These are phyloP conservation scores for Dendrobium nobile DNA, from an alignment of 106 monocot species.

Conservation along the genomic window DNA sequence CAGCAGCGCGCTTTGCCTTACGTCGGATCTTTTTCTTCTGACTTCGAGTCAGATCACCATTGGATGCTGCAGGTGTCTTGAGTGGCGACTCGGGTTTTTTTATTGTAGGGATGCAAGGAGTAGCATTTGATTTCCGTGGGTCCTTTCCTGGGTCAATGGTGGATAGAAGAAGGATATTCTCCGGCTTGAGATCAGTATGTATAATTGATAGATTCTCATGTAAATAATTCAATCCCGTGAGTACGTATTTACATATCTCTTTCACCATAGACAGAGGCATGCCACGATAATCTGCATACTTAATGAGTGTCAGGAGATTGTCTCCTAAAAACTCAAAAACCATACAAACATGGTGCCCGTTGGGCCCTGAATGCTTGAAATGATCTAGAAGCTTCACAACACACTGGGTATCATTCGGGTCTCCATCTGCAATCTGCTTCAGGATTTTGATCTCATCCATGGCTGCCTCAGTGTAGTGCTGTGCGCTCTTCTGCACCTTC, in stretches of 20 bases:
- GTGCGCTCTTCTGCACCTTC: slow-evolving; percentile 99
- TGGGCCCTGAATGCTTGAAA: slow-evolving; percentile 97
- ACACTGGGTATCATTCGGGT: slow-evolving; percentile 59
- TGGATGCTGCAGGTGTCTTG: slow-evolving; percentile 9
- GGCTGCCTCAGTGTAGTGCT: slow-evolving; percentile 96
- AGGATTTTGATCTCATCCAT: slow-evolving; percentile 99
- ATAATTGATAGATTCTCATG: slow-evolving; percentile 84
- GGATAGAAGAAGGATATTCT: slow-evolving; percentile 78
- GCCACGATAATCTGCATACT: slow-evolving; percentile 84
- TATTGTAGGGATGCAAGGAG: slow-evolving; percentile 32
- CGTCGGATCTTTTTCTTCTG: slow-evolving; percentile 93
- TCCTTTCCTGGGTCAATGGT: slow-evolving; percentile 79
- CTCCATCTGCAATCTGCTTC: slow-evolving; percentile 91
- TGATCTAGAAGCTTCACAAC: slow-evolving; percentile 98
- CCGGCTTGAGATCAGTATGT: slow-evolving; percentile 97
- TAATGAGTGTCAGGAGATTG: slow-evolving; percentile 91
- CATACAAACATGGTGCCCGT: slow-evolving; percentile 97
- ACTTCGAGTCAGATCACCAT: slow-evolving; percentile 78
- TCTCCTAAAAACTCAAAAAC: slow-evolving; percentile 96
- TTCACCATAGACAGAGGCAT: slow-evolving; percentile 74
- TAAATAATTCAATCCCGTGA: slow-evolving; percentile 83
- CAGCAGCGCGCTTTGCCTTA: slow-evolving; percentile 69
- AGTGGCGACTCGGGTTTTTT: slow-evolving; percentile 22
- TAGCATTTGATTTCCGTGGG: slow-evolving; percentile 30
- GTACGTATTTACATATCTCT: slow-evolving; percentile 78